Evolutionary conservation across 2,329 filamentous ascomycete species (phyloP), one percentile per base, ranked within the genome.

Genomic region (Penicillium sp.): DNA sequence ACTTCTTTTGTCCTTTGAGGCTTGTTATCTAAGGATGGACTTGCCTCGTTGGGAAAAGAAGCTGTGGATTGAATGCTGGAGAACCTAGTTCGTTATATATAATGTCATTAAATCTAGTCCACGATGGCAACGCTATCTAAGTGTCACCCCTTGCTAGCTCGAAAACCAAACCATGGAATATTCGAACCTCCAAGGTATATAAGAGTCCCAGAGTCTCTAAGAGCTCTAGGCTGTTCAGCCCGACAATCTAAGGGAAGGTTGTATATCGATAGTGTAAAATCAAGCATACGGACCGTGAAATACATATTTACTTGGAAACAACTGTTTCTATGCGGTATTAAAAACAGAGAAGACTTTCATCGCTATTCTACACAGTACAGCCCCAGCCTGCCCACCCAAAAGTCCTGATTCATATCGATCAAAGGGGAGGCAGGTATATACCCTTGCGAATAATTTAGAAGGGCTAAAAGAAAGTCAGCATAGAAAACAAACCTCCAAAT

Each of bases 331-430:
- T 71, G 65, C 69, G 69, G 67, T 67, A 69, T 68, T 64, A 60
- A 63, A 66, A 67, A 67, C 58, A 62, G 52, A 60, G 58, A 60
- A 55, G 57, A 56, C 54, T 55, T 52, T 65, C 63, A 66, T 66
- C 65, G 61, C 61, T 73, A 73, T 69, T 73, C 71, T 73, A 74
- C 69, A 71, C 60, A 62, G 52, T 60, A 60, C 61, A 69, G 46
- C 55, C 59, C 59, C 59, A 57, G 52, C 55, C 56, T 48, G 53
- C 41, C 55, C 55, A 16, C 44, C 44, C 47, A 46, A 46, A 48
- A 58, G 50, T 50, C 52, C 58, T 46, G 55, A 55, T 42, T 50
- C 54, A 41, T 45, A 34, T 44, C 54, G 39, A 47, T 53, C 54
- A 42, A 50, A 44, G 38, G 29, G 21, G n/a, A 45, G 35, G 40